Conservation (phyloP, 805 yeast genomes). For the Candida rishiriensis region DNA sequence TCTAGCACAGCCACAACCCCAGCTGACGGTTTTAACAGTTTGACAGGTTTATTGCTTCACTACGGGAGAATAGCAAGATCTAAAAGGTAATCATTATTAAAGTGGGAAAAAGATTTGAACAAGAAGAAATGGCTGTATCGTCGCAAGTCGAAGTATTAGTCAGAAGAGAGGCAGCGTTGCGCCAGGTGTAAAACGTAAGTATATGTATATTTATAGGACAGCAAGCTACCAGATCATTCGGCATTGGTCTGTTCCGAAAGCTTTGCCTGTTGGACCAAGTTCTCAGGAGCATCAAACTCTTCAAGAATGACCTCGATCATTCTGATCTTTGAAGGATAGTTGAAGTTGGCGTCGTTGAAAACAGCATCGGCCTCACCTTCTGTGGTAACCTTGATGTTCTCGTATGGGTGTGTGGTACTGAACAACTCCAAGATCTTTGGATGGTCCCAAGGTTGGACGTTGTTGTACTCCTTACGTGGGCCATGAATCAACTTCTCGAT, state of each 20-base stretch:
- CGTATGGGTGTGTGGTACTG: conserved; percentile 46
- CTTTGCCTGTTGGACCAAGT: conserved; percentile 60
- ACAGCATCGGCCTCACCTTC: conserved; percentile 51
- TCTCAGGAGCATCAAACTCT: conserved; percentile 57
- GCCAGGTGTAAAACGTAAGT: no score
- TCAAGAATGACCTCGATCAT: conserved; percentile 58
- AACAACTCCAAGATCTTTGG: conserved; percentile 50
- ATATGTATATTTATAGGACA: no score
- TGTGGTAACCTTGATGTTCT: conserved; percentile 46
- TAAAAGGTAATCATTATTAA: no score
- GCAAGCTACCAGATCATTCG: background rate
- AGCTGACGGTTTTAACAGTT: no score
- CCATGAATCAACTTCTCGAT: conserved; percentile 72
- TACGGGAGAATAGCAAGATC: no score
- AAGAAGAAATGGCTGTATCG: no score
- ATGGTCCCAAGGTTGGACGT: conserved; percentile 60
- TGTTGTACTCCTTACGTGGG: conserved; percentile 52
- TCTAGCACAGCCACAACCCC: no score
- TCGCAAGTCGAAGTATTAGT: no score
- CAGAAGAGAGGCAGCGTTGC: no score
- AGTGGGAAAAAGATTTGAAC: no score
- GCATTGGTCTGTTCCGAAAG: conserved; percentile 28
- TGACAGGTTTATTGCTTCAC: no score
- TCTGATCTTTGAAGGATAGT: conserved; percentile 51
- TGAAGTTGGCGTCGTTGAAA: conserved; percentile 39